Conservation (phyloP, 371 early-diverging fungal species). For the Mucor velutinosus region DNA sequence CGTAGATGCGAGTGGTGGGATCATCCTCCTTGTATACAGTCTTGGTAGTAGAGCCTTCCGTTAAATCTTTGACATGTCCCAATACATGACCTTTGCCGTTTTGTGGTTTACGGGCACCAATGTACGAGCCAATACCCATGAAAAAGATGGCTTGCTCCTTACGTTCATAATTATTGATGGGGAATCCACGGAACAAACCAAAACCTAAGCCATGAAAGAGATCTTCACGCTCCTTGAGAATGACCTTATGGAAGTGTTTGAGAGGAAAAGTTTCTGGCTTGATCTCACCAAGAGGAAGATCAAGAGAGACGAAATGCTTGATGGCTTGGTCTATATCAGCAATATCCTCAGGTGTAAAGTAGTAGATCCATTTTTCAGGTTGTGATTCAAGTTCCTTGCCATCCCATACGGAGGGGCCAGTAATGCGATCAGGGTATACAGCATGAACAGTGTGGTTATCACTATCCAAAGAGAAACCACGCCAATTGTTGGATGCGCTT, state of each 20-base stretch:
- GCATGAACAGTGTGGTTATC: constrained; percentile 19
- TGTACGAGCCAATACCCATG: constrained; percentile 50
- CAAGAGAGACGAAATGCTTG: constrained; percentile 31
- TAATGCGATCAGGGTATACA: constrained; percentile 39
- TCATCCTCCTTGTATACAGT: constrained; percentile 36
- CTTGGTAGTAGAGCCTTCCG: constrained; percentile 43
- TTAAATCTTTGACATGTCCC: constrained; percentile 50
- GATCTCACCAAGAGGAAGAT: constrained; percentile 35
- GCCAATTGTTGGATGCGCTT: background rate
- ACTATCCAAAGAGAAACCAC: constrained; percentile 11
- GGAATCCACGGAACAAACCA: constrained; percentile 43
- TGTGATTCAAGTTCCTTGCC: constrained; percentile 41
- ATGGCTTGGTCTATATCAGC: constrained; percentile 38
- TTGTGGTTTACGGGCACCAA: constrained; percentile 43
- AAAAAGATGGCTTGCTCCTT: constrained; percentile 43
- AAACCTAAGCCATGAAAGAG: constrained; percentile 44
- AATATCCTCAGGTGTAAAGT: constrained; percentile 39
- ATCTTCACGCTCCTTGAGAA: constrained; percentile 24
- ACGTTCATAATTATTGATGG: constrained; percentile 36
- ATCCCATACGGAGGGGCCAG: constrained; percentile 44
- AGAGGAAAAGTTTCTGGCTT: constrained; percentile 33
- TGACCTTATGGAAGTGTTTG: constrained; percentile 27
- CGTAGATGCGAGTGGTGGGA: constrained; percentile 51
- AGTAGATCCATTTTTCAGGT: constrained; percentile 45
- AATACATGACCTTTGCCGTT: constrained; percentile 48